A percentile compares a stretch with the other conserved stretches of the same genome.
These are phyloP conservation scores for Sungouiella blattae DNA, from an alignment of 805 yeast genomes.

Conservation along the genomic window DNA sequence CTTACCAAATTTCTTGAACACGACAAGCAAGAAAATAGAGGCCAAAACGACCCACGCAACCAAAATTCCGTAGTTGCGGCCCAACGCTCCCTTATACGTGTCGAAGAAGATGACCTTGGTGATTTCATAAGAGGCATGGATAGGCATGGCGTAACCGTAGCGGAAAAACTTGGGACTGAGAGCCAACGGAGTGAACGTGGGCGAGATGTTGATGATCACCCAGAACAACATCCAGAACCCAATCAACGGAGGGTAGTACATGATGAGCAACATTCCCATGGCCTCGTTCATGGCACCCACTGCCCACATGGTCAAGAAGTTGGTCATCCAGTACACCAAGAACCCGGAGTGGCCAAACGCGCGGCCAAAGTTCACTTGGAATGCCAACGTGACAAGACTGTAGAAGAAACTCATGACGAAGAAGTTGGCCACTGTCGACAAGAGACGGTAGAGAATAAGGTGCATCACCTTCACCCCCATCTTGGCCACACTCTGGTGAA, in stretches of 20 bases:
- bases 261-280: slow-evolving; percentile 48
- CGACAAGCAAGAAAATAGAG: slow-evolving; percentile 41
- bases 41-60: slow-evolving; percentile 59
- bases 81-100: slow-evolving; percentile 54
- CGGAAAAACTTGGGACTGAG: slow-evolving; percentile 54
- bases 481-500: slow-evolving; percentile 50
- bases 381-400: slow-evolving; percentile 61
- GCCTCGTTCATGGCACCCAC: slow-evolving; percentile 76
- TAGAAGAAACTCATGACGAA: slow-evolving; percentile 56
- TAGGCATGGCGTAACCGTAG: slow-evolving; percentile 67
- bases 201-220: slow-evolving; percentile 66
- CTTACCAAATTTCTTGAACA: slow-evolving; percentile 39
- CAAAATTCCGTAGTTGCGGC: slow-evolving; percentile 58
- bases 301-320: slow-evolving; percentile 67
- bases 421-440: slow-evolving; percentile 49
- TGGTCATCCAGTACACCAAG: slow-evolving; percentile 68
- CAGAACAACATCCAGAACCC: slow-evolving; percentile 73
- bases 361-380: slow-evolving; percentile 56
- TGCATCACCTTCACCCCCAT: slow-evolving; percentile 39
- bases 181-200: slow-evolving; percentile 65
- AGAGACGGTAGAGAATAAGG: slow-evolving; percentile 50
- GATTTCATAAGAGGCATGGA: slow-evolving; percentile 61
- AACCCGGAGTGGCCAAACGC: slow-evolving; percentile 70
- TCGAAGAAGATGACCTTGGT: slow-evolving; percentile 57
- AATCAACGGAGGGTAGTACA: slow-evolving; percentile 56